These are phyloP conservation scores for Afroboletus lepidellus DNA, from an alignment of 1,284 basidiomycete genomes.

Conservation along the genomic window DNA sequence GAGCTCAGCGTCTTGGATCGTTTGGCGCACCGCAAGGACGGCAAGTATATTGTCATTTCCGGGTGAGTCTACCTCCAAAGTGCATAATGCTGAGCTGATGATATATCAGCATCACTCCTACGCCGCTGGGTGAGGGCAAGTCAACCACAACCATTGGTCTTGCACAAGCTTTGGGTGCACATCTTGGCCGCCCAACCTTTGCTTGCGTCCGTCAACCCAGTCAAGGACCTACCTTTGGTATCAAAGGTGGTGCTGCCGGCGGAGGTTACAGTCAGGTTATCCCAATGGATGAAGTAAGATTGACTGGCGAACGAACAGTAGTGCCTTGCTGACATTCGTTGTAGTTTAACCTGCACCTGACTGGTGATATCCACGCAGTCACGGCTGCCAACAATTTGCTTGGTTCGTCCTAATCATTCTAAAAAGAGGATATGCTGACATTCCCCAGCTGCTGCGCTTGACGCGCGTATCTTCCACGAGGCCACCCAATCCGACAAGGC, in stretches of 20 bases:
- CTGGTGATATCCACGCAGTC: conserved; percentile 97
- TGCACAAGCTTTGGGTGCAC: conserved; percentile 94
- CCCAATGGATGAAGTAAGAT: conserved; percentile 92
- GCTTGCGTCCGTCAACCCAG: conserved; percentile 99
- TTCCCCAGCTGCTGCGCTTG: conserved; percentile 83
- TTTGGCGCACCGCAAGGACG: conserved; percentile 83
- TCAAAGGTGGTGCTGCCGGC: conserved; percentile 98
- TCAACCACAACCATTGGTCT: conserved; percentile 98
- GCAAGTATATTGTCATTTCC: conserved; percentile 96
- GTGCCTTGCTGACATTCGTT: conserved; percentile 7
- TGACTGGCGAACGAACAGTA: not conserved
- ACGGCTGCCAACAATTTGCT: conserved; percentile 97
- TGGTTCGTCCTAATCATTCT: conserved; percentile 42
- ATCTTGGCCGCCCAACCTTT: conserved; percentile 89
- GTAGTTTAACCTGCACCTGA: conserved; percentile 93
- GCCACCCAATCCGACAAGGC: conserved; percentile 95
- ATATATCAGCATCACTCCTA: conserved; percentile 84
- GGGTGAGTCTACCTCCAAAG: conserved; percentile 51
- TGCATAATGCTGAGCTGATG: not conserved
- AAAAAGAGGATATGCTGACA: conserved; percentile 9
- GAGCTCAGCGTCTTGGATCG: conserved; percentile 88
- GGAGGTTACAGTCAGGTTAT: conserved; percentile 99
- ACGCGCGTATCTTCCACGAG: conserved; percentile 98
- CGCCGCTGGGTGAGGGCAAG: conserved; percentile 97
- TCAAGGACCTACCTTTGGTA: conserved; percentile 98